phyloP scores from a whole-genome alignment of 371 early-diverging fungal species.

The Mortierella sp. region DNA sequence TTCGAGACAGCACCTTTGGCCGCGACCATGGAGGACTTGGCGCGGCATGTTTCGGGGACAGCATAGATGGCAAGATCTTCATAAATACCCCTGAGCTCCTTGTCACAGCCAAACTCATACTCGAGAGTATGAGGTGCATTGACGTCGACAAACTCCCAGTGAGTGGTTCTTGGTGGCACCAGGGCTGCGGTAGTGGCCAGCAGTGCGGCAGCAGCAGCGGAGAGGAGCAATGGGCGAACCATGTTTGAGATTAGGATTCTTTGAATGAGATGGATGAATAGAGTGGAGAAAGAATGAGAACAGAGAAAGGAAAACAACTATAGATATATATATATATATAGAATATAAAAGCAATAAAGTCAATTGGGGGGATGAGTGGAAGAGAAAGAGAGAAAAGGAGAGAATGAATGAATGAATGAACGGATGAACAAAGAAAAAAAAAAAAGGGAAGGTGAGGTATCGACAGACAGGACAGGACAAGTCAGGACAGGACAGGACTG shows the following conservation, averaged over 20 bases:
- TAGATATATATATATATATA: no score
- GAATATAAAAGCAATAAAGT: no score
- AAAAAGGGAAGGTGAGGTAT: neutral
- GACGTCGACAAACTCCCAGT: slow-evolving; percentile 45
- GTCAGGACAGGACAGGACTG: no score
- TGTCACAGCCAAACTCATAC: slow-evolving; percentile 25
- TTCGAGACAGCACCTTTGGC: slow-evolving; percentile 30
- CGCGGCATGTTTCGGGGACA: slow-evolving; percentile 25
- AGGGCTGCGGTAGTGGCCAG: slow-evolving; percentile 20
- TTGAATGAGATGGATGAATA: neutral
- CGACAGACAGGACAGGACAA: no score
- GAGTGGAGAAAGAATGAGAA: neutral
- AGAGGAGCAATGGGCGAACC: slow-evolving; percentile 35
- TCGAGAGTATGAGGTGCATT: slow-evolving; percentile 25
- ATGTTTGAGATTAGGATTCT: slow-evolving; percentile 4
- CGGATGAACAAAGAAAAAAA: neutral
- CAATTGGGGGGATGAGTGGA: no score
- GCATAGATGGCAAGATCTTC: slow-evolving; percentile 49
- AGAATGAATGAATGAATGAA: neutral
- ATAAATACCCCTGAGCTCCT: slow-evolving; percentile 46
- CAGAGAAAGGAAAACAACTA: neutral
- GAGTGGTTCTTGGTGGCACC: slow-evolving; percentile 6
- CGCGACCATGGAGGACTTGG: slow-evolving; percentile 21
- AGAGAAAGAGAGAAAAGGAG: no score
- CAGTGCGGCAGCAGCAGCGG: slow-evolving; percentile 35